Evolutionary conservation across 2,329 filamentous ascomycete species (phyloP).

Genomic region (Fusarium succisae): DNA sequence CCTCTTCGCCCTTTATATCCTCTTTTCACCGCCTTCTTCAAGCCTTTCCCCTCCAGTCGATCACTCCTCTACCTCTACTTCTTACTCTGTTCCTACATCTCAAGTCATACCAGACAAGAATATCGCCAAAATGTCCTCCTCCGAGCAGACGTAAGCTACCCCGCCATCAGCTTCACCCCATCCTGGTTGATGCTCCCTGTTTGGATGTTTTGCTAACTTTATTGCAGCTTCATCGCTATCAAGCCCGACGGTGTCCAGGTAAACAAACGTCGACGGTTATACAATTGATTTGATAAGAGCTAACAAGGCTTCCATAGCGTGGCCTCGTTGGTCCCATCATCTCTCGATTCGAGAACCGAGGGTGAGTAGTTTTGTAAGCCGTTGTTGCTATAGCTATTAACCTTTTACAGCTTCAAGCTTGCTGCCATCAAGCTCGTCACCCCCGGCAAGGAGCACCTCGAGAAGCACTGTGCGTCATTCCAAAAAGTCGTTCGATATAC

Average conservation of each 20-base stretch:
- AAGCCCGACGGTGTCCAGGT: slow-evolving; percentile 99
- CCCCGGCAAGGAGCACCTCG: slow-evolving; percentile 92
- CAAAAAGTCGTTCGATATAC: slow-evolving; percentile 4
- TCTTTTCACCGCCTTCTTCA: slow-evolving; percentile 47
- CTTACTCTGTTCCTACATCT: slow-evolving; percentile 43
- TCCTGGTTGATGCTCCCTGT: slow-evolving; percentile 32
- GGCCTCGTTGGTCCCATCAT: slow-evolving; percentile 98
- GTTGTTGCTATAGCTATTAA: slow-evolving; percentile 24
- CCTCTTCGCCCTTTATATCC: slow-evolving; percentile 49
- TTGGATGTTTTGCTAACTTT: slow-evolving; percentile 38
- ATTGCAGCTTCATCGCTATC: slow-evolving; percentile 95
- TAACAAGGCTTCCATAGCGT: slow-evolving; percentile 68
- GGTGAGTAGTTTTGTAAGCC: slow-evolving; percentile 60
- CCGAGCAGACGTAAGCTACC: slow-evolving; percentile 84
- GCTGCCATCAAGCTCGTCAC: slow-evolving; percentile 94
- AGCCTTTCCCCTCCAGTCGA: slow-evolving; percentile 45
- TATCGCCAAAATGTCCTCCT: slow-evolving; percentile 70
- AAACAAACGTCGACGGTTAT: slow-evolving; percentile 47
- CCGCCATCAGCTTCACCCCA: slow-evolving; percentile 41
- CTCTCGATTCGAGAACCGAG: slow-evolving; percentile 96
- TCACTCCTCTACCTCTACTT: slow-evolving; percentile 36
- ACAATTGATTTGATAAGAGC: not conserved
- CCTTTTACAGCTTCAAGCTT: slow-evolving; percentile 84
- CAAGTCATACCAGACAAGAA: slow-evolving; percentile 42
- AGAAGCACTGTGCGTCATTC: slow-evolving; percentile 81